Percentiles rank a stretch among this genome's conserved stretches.
Conservation (phyloP, 108 stramenopile species). For the Fragilaria radians region DNA sequence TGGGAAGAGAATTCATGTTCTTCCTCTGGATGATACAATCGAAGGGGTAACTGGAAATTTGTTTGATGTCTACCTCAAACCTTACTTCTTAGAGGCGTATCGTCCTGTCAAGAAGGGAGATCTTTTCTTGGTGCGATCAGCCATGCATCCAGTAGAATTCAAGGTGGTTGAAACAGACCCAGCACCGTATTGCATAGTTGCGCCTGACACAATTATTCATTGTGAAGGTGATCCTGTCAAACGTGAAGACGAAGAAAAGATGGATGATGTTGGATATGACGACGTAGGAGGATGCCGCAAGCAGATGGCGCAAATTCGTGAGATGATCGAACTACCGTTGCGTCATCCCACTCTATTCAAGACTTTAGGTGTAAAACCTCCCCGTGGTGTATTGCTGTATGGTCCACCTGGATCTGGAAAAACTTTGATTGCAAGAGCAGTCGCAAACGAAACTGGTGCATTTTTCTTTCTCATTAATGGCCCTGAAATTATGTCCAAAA, state of each 20-base stretch:
- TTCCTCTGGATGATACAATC: slow-evolving; percentile 98
- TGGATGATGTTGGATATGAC: slow-evolving; percentile 99
- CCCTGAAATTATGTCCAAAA: slow-evolving; percentile 99
- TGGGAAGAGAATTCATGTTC: slow-evolving; percentile 96
- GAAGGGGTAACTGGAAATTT: slow-evolving; percentile 99
- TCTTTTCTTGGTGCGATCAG: slow-evolving; percentile 94
- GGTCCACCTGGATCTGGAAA: slow-evolving; percentile 99
- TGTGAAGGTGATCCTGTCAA: slow-evolving; percentile 99
- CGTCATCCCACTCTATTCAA: slow-evolving; percentile 99
- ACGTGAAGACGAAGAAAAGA: slow-evolving; percentile 96
- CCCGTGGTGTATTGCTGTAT: slow-evolving; percentile 98
- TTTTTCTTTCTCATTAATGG: slow-evolving; percentile 99
- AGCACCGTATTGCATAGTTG: slow-evolving; percentile 94
- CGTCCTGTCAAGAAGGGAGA: slow-evolving; percentile 99
- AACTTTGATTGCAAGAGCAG: slow-evolving; percentile 98
- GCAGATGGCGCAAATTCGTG: slow-evolving; percentile 99
- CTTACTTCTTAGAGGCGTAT: slow-evolving; percentile 99
- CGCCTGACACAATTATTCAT: slow-evolving; percentile 99
- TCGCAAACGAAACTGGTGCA: slow-evolving; percentile 99
- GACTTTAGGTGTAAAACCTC: slow-evolving; percentile 99
- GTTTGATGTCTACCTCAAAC: slow-evolving; percentile 99
- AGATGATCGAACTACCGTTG: slow-evolving; percentile 99
- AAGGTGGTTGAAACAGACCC: slow-evolving; percentile 99
- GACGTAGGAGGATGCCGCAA: slow-evolving; percentile 98
- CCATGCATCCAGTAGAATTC: slow-evolving; percentile 99